Conservation (phyloP, 2,329 filamentous ascomycete species). For the Aspergillus fructus region DNA sequence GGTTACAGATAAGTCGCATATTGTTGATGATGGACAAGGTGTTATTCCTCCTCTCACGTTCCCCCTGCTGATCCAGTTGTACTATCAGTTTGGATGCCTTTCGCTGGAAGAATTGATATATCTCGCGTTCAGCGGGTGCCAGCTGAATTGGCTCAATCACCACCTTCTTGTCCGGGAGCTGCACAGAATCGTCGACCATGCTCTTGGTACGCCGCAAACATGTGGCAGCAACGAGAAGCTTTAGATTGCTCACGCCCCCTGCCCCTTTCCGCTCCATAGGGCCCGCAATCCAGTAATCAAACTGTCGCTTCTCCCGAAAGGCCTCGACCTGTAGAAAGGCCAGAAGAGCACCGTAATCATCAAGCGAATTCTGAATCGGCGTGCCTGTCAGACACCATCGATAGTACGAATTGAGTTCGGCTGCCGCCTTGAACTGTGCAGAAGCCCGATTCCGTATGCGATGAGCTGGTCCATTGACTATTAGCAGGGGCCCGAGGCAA, state of each 20-base stretch:
- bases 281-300: not conserved
- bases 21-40: not conserved
- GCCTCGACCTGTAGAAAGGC: not conserved
- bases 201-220: slow-evolving; percentile 4
- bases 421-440: not conserved
- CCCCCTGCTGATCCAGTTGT: not conserved
- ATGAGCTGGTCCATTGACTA: not conserved
- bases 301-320: not conserved
- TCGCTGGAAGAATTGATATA: slow-evolving; percentile 5
- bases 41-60: not conserved
- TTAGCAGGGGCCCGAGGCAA: too few species aligned
- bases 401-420: not conserved
- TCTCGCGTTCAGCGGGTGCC: not conserved
- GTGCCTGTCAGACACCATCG: slow-evolving; percentile 10
- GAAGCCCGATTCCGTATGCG: not conserved
- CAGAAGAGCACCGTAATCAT: not conserved
- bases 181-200: not conserved
- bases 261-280: not conserved
- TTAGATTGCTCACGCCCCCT: not conserved
- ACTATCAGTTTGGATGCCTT: not conserved
- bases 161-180: not conserved
- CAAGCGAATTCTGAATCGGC: slow-evolving; percentile 1
- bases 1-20: slow-evolving; percentile 8
- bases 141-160: not conserved
- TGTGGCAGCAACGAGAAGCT: not conserved